Evolutionary conservation across 2,329 filamentous ascomycete genomes (phyloP).

Genomic region (Whalleya microplaca): DNA sequence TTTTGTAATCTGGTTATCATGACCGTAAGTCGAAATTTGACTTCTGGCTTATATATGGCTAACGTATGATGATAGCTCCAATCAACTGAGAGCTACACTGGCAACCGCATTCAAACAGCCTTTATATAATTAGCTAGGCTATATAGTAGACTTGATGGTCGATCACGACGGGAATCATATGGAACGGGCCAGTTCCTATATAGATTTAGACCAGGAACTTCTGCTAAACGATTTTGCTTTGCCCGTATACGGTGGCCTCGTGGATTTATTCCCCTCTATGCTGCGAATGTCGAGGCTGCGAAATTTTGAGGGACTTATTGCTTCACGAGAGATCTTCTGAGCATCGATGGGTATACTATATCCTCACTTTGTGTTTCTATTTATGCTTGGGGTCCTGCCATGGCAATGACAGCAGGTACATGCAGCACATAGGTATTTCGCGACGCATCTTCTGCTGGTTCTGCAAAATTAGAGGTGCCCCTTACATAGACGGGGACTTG

Average conservation of each 20-base stretch:
- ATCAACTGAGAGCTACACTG: background rate
- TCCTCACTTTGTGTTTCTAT: background rate
- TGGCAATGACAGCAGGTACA: background rate
- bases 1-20: background rate
- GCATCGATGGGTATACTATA: background rate
- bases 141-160: background rate
- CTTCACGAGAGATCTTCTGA: background rate
- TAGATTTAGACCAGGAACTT: background rate
- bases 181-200: background rate
- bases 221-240: background rate
- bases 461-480: no score
- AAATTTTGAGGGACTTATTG: background rate
- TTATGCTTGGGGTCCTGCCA: background rate
- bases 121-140: background rate
- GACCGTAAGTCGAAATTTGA: slow-evolving; percentile 8
- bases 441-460: background rate
- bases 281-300: background rate
- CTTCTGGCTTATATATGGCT: background rate
- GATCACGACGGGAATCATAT: background rate
- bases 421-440: background rate
- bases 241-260: background rate
- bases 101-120: slow-evolving; percentile 1
- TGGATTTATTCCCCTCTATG: background rate
- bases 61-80: slow-evolving; percentile 1
- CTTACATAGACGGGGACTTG: no score